Conservation (phyloP, 345 rosid genomes). For the Linum lewisii region DNA sequence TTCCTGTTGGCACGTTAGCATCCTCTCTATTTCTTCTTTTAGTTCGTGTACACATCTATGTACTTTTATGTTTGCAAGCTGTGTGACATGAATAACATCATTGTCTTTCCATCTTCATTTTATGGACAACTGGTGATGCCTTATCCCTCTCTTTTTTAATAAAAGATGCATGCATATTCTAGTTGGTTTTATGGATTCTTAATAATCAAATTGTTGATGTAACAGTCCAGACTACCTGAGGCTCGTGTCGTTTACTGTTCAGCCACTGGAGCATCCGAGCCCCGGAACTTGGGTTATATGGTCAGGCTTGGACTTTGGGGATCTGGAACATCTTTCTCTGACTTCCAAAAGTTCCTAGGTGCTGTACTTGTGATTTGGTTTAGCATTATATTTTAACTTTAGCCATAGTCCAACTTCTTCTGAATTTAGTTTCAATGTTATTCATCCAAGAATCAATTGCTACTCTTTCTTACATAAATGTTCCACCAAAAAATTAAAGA, state of each 20-base stretch:
- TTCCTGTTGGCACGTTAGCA: neutral
- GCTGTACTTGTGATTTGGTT: conserved; percentile 1
- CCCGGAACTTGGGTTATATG: conserved; percentile 99
- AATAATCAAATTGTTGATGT: conserved; percentile 19
- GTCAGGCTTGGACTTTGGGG: conserved; percentile 99
- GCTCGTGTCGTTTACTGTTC: conserved; percentile 97
- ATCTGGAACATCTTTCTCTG: conserved; percentile 72
- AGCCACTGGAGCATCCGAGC: conserved; percentile 99
- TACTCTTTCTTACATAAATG: conserved; percentile 1
- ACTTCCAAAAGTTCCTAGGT: conserved; percentile 74
- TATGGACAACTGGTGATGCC: neutral
- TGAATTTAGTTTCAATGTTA: neutral
- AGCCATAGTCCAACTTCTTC: neutral
- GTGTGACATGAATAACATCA: neutral
- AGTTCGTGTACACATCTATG: neutral
- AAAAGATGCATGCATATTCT: conserved; percentile 4
- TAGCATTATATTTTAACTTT: neutral
- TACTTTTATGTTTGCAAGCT: neutral
- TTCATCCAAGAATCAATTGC: neutral
- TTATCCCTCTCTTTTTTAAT: neutral
- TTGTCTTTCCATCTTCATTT: neutral
- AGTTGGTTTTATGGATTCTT: conserved; percentile 11
- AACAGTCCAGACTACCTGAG: conserved; percentile 90
- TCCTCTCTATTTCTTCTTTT: neutral
- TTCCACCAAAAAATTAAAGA: conserved; percentile 6